Conservation (phyloP, 2,329 filamentous ascomycete species). For the Didymella arachidicola region DNA sequence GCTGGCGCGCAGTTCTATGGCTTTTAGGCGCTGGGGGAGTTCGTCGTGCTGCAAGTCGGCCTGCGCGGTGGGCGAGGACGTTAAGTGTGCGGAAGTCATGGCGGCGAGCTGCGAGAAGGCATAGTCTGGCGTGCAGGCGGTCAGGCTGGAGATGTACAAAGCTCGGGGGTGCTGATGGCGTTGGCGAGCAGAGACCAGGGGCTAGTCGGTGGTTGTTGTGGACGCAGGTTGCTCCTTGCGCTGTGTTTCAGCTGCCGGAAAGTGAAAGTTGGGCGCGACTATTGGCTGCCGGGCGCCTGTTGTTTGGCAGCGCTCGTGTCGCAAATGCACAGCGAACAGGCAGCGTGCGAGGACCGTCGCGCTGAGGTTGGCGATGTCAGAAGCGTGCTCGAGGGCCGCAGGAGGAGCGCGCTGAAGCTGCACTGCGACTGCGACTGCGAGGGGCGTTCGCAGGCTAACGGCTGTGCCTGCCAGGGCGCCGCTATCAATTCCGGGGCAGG, state of each 20-base stretch:
- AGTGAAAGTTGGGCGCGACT: slow-evolving; percentile 27
- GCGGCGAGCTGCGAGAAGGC: slow-evolving; percentile 37
- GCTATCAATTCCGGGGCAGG: slow-evolving; percentile 16
- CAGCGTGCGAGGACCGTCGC: slow-evolving; percentile 30
- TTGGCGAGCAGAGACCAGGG: slow-evolving; percentile 24
- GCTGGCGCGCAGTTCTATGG: slow-evolving; percentile 28
- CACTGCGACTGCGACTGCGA: slow-evolving; percentile 23
- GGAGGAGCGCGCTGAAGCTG: slow-evolving; percentile 20
- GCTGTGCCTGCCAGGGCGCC: slow-evolving; percentile 26
- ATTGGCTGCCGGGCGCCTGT: slow-evolving; percentile 33
- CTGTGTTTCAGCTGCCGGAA: slow-evolving; percentile 45
- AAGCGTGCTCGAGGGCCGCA: slow-evolving; percentile 12
- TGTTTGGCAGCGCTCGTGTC: slow-evolving; percentile 33
- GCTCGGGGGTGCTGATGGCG: slow-evolving; percentile 29
- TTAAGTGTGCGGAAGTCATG: slow-evolving; percentile 37
- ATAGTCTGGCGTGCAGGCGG: slow-evolving; percentile 33
- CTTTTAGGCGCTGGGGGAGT: slow-evolving; percentile 35
- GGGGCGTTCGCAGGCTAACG: slow-evolving; percentile 20
- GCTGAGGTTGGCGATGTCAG: slow-evolving; percentile 17
- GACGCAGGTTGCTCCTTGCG: slow-evolving; percentile 43
- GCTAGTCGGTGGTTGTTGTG: slow-evolving; percentile 28
- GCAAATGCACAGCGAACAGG: slow-evolving; percentile 33
- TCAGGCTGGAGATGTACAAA: slow-evolving; percentile 23
- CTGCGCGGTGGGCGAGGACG: slow-evolving; percentile 27
- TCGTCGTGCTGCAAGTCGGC: slow-evolving; percentile 17